phyloP scores from a whole-genome alignment of 148 eudicot species.

The Fagopyrum tataricum region DNA sequence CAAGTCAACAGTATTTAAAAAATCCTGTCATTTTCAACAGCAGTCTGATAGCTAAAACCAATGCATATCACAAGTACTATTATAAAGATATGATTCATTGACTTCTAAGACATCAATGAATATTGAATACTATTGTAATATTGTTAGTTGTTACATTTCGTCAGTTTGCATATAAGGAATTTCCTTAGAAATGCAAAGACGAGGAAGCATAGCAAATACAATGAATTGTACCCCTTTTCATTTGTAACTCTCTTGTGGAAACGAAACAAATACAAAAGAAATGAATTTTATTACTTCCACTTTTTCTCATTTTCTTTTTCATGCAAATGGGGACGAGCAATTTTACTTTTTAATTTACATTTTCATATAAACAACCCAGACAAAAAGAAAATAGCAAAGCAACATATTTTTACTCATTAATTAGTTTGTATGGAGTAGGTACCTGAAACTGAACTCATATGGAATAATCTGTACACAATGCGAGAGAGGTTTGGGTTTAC shows the following conservation, averaged over 20 bases:
- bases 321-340: background rate
- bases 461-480: slow-evolving; percentile 49
- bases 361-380: background rate
- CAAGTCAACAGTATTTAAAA: background rate
- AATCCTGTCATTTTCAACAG: background rate
- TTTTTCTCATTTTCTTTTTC: background rate
- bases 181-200: background rate
- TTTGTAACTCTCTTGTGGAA: background rate
- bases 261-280: background rate
- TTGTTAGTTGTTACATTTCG: background rate
- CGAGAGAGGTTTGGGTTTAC: slow-evolving; percentile 34
- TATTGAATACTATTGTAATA: background rate
- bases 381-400: background rate
- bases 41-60: background rate
- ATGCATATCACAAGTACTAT: background rate
- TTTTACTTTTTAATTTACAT: background rate
- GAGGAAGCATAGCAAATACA: background rate
- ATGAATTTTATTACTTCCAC: background rate
- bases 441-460: slow-evolving; percentile 83
- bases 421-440: slow-evolving; percentile 40
- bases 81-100: background rate
- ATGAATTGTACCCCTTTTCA: background rate
- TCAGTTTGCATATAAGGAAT: background rate
- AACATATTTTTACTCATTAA: background rate
- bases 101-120: background rate